Percentiles rank a stretch among this genome's conserved stretches.
Evolutionary conservation across 176 grass and related monocot genomes (phyloP).

Genomic region (Pontederia paniculata): DNA sequence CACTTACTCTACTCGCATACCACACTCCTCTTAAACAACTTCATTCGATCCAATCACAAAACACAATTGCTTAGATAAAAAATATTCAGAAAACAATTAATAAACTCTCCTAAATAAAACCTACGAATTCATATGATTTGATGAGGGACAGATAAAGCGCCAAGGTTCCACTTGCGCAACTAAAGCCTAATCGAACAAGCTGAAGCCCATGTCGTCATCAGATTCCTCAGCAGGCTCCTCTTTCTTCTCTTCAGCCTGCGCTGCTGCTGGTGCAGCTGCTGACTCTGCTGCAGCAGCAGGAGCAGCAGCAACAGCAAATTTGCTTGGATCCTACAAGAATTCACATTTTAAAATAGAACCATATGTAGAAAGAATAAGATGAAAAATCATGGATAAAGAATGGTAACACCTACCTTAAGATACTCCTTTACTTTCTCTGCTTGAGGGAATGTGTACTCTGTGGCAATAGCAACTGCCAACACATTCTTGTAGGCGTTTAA

Average conservation of each 20-base stretch:
- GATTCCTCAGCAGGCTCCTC: conserved; percentile 6
- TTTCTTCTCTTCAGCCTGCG: conserved; percentile 2
- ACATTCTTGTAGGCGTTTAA: conserved; percentile 5
- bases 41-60: too few relatives aligned
- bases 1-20: too few relatives aligned
- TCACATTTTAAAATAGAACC: background rate
- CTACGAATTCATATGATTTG: too few relatives aligned
- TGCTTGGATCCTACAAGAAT: conserved; percentile 1
- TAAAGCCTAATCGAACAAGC: conserved; percentile 1
- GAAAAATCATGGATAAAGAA: background rate
- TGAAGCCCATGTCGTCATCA: conserved; percentile 5
- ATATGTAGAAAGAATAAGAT: background rate
- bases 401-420: background rate
- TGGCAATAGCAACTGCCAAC: conserved; percentile 5
- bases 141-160: too few relatives aligned
- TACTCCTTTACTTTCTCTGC: conserved; percentile 8
- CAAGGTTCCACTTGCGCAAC: too few relatives aligned
- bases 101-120: too few relatives aligned
- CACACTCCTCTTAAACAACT: too few relatives aligned
- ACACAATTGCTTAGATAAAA: too few relatives aligned
- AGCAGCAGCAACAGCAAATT: conserved; percentile 6
- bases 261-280: background rate
- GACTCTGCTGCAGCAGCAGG: background rate
- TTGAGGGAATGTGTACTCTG: conserved; percentile 3
- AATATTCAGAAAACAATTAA: too few relatives aligned